Base-by-base conservation (phyloP, 495 filamentous ascomycete genomes). In the Acidiella bohemica region DNA sequence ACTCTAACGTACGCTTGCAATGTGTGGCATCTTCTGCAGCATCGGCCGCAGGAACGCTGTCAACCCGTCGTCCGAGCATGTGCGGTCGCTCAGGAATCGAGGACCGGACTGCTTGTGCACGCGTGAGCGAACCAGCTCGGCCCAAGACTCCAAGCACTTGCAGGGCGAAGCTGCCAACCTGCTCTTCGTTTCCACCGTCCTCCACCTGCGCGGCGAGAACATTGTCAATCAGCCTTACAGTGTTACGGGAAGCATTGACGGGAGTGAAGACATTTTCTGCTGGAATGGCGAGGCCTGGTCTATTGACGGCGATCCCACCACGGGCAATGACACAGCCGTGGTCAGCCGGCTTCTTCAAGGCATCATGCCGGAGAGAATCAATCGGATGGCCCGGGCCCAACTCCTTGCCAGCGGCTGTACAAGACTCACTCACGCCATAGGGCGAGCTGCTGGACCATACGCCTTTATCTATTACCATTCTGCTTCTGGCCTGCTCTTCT, bases 241-340 rank as follows among this genome's bases (percentile, higher is more conserved):
- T 27, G 75, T 83, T 49, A n/a, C n/a, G n/a, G n/a, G n/a, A n/a
- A n/a, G n/a, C n/a, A n/a, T n/a, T n/a, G 13, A 49, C 4, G 42
- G 47, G 2, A 71, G 67, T n/a, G 69, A 69, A 14, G 88, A 81
- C 7, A 65, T 83, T 10, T 67, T 99, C 12, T 95, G 88, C 67
- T 99, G 90, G 88, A 96, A 96, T 51, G 90, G 90, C n/a, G 90
- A 99, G 56, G 92, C 86, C 7, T 99, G 90, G 90, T 78, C 69
- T 36, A 68, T 93, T 38, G 36, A 16, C n/a, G 65, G 63, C 14
- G 57, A 68, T 20, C 37, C 54, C 1, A 62, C 86, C 18, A 46
- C 52, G 18, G 76, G 72, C 26, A 95, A 93, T 57, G 90, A 99
- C 56, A 80, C 81, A 1, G 68, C 81, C 50, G 58, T 58, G 9